Evolutionary conservation across 495 filamentous ascomycete species (phyloP), one percentile per base, ranked within the genome.

Genomic region (Neurospora sp.): DNA sequence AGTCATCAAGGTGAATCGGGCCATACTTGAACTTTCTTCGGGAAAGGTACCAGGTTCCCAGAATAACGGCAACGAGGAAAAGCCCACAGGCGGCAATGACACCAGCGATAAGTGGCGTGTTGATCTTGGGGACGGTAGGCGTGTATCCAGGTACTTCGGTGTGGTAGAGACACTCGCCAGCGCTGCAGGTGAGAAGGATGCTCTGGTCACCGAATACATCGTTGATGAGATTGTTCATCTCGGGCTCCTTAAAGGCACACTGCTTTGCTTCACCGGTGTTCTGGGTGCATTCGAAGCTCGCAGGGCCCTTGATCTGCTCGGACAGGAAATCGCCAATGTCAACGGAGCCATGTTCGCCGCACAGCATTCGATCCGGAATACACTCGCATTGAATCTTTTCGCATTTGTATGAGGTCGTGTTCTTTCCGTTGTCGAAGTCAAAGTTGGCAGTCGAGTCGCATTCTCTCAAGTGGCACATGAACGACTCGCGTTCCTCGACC

Each of bases 41-140:
- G 2, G 93, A 92, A n/a, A 97, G 82, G 77, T 94, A 97, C 94
- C 95, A 99, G 27, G 97, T 88, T 8, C 89, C 77, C 39, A 98
- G 81, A 71, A 98, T 92, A 48, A 93, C 89, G 8, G 89, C 90
- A 31, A 98, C 94, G 8, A 98, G 86, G 78, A 99, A 98, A 1
- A 99, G 84, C 3, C 91, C 90, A 81, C 89, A 92, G 35, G 90
- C 94, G 10, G 94, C 94, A 79, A 99, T 98, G 70, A 96, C 93
- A 41, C 93, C 91, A 23, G 96, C 96, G 77, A 99, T 98, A 66
- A 99, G 85, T 12, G 96, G 96, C 1, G 94, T 99, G 80, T 99
- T 99, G 84, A 99, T 98, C 78, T 92, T 90, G 83, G 98, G 98
- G 70, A 98, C 85, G 5, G 94, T 92, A 48, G 93, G 88, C 71